Percentiles rank a stretch among this genome's conserved stretches.
Evolutionary conservation across 176 grass and related monocot genomes (phyloP).

Genomic region (Sorghum bicolor): DNA sequence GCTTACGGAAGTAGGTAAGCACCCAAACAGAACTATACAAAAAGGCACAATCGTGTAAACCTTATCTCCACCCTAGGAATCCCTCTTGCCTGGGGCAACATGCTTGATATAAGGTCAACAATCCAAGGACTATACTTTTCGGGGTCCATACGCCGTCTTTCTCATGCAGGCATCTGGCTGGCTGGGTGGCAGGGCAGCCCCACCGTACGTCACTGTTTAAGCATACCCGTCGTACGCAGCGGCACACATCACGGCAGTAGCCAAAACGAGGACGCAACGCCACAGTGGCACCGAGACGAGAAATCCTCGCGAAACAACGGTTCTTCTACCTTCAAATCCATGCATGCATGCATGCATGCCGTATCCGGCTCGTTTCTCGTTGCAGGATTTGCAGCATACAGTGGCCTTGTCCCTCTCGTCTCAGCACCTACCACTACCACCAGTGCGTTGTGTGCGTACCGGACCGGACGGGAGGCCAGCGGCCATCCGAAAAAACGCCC

Average conservation of each 20-base stretch:
- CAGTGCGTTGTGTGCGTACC: no score
- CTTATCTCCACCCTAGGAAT: slow-evolving; percentile 19
- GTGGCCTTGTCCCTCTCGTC: neutral
- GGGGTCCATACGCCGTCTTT: slow-evolving; percentile 41
- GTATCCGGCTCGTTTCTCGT: slow-evolving; percentile 17
- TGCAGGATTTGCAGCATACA: neutral
- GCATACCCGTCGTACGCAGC: neutral
- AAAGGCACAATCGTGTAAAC: neutral
- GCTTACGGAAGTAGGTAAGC: slow-evolving; percentile 5
- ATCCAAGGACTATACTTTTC: neutral
- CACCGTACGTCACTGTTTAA: slow-evolving; percentile 19
- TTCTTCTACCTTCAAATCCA: neutral
- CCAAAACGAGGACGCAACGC: neutral
- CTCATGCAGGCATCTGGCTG: slow-evolving; percentile 15
- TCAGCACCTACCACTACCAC: neutral
- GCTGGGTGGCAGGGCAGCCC: neutral
- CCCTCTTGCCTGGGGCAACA: neutral
- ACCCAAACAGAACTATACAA: neutral
- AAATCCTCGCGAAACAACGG: neutral
- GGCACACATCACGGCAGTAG: neutral
- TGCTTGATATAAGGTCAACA: slow-evolving; percentile 4
- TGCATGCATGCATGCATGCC: neutral
- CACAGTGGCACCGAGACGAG: neutral
- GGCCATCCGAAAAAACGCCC: slow-evolving; percentile 5
- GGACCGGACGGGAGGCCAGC: neutral